phyloP scores from a whole-genome alignment of 2,329 filamentous ascomycete species.

The Colletotrichum eremochloae region DNA sequence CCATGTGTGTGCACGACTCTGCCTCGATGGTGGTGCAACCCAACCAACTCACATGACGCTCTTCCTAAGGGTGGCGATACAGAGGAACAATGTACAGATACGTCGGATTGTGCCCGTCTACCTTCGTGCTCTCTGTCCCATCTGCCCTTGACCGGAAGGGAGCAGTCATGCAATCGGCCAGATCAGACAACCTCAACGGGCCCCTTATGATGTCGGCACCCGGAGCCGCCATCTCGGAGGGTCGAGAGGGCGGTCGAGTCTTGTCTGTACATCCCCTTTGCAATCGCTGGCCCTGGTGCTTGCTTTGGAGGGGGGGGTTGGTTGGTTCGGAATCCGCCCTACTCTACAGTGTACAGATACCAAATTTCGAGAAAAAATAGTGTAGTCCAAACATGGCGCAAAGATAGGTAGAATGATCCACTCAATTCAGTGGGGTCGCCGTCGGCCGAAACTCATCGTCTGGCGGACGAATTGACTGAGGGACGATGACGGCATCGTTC shows the following conservation, averaged over 20 bases:
- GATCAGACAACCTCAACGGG: conserved; percentile 16
- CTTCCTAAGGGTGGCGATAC: not conserved
- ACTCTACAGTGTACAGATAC: conserved; percentile 6
- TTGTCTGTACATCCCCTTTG: conserved; percentile 26
- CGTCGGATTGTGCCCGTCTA: not conserved
- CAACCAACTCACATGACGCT: not conserved
- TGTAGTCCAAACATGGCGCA: conserved; percentile 2
- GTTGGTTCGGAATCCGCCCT: conserved; percentile 7
- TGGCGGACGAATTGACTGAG: conserved; percentile 22
- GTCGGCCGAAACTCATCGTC: conserved; percentile 28
- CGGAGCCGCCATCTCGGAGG: conserved; percentile 38
- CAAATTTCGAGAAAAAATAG: conserved; percentile 5
- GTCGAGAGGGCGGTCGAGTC: conserved; percentile 40
- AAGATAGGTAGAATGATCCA: conserved; percentile 4
- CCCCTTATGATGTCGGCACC: conserved; percentile 25
- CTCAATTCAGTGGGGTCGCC: conserved; percentile 26
- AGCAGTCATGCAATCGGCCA: conserved; percentile 15
- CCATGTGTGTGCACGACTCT: conserved; percentile 16
- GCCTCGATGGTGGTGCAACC: conserved; percentile 30
- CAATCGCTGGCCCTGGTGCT: conserved; percentile 1
- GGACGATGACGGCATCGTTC: conserved; percentile 38
- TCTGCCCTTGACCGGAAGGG: not conserved
- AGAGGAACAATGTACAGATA: not conserved
- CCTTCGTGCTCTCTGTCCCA: not conserved
- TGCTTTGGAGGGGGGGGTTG: not conserved